These are phyloP conservation scores for Rhizopogon rudus DNA, from an alignment of 768 basidiomycete species.

Conservation along the genomic window DNA sequence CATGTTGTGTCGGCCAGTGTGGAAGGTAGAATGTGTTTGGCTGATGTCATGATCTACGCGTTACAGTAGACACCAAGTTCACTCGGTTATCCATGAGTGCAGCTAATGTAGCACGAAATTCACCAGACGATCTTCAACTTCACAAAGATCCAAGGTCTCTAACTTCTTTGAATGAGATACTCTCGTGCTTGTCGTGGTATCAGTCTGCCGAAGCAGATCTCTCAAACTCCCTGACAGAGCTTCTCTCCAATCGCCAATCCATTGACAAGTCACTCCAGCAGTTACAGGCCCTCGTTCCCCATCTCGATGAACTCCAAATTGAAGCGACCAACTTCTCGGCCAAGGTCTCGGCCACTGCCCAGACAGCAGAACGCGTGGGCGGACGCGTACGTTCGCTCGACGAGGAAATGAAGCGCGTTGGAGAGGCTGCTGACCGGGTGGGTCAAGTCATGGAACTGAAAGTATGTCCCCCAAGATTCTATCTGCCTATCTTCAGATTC, in stretches of 20 bases:
- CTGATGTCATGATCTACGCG: no score
- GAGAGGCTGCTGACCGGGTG: conserved; percentile 87
- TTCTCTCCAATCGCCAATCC: conserved; percentile 66
- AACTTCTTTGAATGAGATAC: conserved; percentile 61
- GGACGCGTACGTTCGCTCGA: conserved; percentile 85
- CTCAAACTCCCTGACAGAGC: conserved; percentile 63
- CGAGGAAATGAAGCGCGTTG: conserved; percentile 88
- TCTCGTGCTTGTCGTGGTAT: conserved; percentile 68
- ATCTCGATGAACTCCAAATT: conserved; percentile 53
- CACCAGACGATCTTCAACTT: not conserved
- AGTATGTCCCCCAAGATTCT: conserved; percentile 35
- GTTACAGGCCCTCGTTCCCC: conserved; percentile 55
- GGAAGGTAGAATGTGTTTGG: no score
- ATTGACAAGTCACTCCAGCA: conserved; percentile 57
- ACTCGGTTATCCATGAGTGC: conserved; percentile 8
- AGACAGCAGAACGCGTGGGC: conserved; percentile 86
- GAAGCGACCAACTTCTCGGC: conserved; percentile 52
- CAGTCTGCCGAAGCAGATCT: conserved; percentile 77
- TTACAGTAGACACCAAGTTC: not conserved
- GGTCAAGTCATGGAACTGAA: conserved; percentile 94
- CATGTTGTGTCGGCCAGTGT: conserved; percentile 25
- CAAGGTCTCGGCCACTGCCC: conserved; percentile 67
- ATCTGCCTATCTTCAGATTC: conserved; percentile 29
- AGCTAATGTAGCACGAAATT: not conserved
- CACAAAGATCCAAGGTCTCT: conserved; percentile 33